phyloP scores from a whole-genome alignment of 495 filamentous ascomycete genomes.

The Lasiosphaeriaceae sp. region DNA sequence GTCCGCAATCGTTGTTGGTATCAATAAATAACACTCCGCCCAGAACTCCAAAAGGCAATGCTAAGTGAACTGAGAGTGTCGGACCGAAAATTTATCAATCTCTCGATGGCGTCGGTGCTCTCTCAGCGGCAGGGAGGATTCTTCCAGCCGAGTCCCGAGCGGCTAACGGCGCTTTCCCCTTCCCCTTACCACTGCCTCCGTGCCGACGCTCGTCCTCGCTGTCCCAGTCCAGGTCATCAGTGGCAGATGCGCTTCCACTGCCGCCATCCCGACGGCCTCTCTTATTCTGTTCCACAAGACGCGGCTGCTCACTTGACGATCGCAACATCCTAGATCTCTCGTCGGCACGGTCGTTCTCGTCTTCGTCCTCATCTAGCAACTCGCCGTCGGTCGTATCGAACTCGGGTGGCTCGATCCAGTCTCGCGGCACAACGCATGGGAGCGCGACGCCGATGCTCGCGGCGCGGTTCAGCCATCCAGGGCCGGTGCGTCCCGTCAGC shows the following conservation, averaged over 20 bases:
- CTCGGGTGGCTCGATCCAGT: slow-evolving; percentile 75
- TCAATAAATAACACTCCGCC: slow-evolving; percentile 8
- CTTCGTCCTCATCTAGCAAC: slow-evolving; percentile 55
- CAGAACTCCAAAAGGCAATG: slow-evolving; percentile 14
- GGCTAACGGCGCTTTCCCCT: slow-evolving; percentile 29
- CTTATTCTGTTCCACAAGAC: slow-evolving; percentile 19
- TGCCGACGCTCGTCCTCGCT: slow-evolving; percentile 24
- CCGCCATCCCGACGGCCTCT: neutral
- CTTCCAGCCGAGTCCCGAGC: slow-evolving; percentile 37
- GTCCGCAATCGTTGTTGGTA: slow-evolving; percentile 11
- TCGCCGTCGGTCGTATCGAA: slow-evolving; percentile 67
- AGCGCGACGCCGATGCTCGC: slow-evolving; percentile 70
- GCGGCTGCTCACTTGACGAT: slow-evolving; percentile 26
- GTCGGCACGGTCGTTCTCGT: slow-evolving; percentile 13
- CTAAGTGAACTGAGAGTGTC: slow-evolving; percentile 2
- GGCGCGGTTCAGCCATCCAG: slow-evolving; percentile 73
- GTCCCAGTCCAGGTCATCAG: slow-evolving; percentile 17
- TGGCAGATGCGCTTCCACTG: neutral
- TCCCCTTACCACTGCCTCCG: slow-evolving; percentile 37
- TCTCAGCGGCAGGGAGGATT: slow-evolving; percentile 36
- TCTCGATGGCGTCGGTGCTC: slow-evolving; percentile 26
- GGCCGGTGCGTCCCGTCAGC: slow-evolving; percentile 60
- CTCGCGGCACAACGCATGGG: slow-evolving; percentile 73
- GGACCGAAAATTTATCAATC: neutral
- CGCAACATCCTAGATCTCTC: slow-evolving; percentile 27